Evolutionary conservation across 768 basidiomycete species (phyloP), one percentile per base, ranked within the genome.

Genomic region (Kwoniella heveanensis): DNA sequence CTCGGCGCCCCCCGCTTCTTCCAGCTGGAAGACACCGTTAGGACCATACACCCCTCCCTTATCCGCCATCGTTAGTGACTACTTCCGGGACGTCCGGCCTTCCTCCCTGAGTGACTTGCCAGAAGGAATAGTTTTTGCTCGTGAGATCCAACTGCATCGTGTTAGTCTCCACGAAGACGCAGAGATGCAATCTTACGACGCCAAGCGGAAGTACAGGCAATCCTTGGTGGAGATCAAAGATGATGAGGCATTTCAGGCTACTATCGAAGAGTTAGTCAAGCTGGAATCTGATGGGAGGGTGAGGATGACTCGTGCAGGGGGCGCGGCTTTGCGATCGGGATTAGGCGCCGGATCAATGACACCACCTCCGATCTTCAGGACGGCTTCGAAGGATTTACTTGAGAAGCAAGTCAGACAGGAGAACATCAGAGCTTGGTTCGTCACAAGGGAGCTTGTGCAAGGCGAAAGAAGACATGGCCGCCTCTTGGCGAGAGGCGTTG

Each of bases 401-500:
- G 57, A 54, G 25, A 65, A 65, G 39, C 27, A 54, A 17, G 50
- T 29, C 22, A 27, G 57, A 19, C 27, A 64, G 37, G 60, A 57
- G 51, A 54, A 54, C 46, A 59, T 69, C 3, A 50, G 65, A 25
- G 72, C 71, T 26, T 76, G 74, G 74, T 76, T 76, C 53, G 64
- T 71, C 6, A 76, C 68, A 13, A 56, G 74, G 44, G 74, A 76
- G 62, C 30, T 76, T 29, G 68, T 76, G 1, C 69, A 76, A 21
- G 71, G 74, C 1, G 74, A 76, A 37, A 61, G 66, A 56, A 57
- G 74, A 22, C 55, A 76, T 66, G 71, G 71, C 0, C 60, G 72
- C 25, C 27, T 71, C 32, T 51, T 76, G 37, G 67, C 69, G 6
- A 60, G 62, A 17, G 74, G 74, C 2, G 67, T 73, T 12, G 58